Percentiles rank a stretch among this genome's conserved stretches.
Conservation (phyloP, 768 basidiomycete genomes). For the Mycena albidolilacea region DNA sequence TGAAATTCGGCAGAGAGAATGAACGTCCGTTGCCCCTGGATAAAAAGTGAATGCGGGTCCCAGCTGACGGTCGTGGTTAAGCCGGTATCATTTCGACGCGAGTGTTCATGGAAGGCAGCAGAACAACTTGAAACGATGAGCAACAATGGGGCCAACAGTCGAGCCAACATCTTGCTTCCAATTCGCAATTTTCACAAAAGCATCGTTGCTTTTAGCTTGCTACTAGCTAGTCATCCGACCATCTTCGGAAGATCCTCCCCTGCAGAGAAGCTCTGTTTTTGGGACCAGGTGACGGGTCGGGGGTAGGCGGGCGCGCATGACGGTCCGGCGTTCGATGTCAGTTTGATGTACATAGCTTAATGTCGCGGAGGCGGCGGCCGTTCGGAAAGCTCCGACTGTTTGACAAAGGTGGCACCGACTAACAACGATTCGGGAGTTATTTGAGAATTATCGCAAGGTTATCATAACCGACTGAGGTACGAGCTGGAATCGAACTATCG, state of each 20-base stretch:
- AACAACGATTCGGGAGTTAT: no score
- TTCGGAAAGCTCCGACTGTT: no score
- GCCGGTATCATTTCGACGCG: constrained; percentile 56
- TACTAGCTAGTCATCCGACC: constrained; percentile 32
- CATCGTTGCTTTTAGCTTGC: constrained; percentile 6
- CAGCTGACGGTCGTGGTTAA: constrained; percentile 67
- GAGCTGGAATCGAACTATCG: no score
- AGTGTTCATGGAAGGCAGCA: constrained; percentile 20
- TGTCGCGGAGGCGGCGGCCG: no score
- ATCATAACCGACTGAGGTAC: no score
- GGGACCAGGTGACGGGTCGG: constrained; percentile 22
- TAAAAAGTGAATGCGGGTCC: constrained; percentile 73
- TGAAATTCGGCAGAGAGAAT: constrained; percentile 76
- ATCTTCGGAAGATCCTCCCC: not conserved
- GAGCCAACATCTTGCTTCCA: constrained; percentile 28
- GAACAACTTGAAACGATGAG: constrained; percentile 24
- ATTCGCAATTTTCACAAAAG: not conserved
- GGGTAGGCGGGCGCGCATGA: not conserved
- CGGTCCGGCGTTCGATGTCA: not conserved
- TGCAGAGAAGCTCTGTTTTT: constrained; percentile 6
- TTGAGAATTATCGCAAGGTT: no score
- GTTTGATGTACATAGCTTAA: not conserved
- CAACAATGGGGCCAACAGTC: constrained; percentile 24
- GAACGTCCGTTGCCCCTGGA: constrained; percentile 70
- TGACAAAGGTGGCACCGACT: no score